Evolutionary conservation across 208 protist species (phyloP).

Genomic region (Trypanosoma vivax): DNA sequence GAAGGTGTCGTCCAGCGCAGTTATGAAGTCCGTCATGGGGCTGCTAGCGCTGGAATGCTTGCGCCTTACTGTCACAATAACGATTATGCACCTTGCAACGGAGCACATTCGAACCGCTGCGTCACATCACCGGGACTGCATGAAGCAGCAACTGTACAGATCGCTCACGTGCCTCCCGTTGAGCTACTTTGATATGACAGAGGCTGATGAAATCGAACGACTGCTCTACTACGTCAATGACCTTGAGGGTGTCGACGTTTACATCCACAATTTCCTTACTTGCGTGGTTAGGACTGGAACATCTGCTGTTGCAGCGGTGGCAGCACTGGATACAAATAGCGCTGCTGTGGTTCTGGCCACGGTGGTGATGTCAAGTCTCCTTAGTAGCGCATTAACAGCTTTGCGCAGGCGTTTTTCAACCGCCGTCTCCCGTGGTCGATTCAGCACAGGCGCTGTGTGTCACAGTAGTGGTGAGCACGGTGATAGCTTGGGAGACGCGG

Average conservation of each 20-base stretch:
- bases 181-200: conserved; percentile 51
- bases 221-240: conserved; percentile 77
- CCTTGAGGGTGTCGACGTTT: conserved; percentile 77
- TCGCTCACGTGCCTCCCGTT: conserved; percentile 55
- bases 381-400: background rate
- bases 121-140: conserved; percentile 32
- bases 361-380: conserved; percentile 1
- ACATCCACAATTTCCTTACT: conserved; percentile 51
- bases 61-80: conserved; percentile 35
- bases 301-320: conserved; percentile 22
- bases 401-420: too few relatives aligned
- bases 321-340: conserved; percentile 12
- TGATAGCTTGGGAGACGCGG: conserved; percentile 26
- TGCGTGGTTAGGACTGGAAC: conserved; percentile 19
- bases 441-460: background rate
- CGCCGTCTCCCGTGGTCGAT: too few relatives aligned
- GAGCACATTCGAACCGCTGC: conserved; percentile 42
- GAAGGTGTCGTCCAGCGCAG: background rate
- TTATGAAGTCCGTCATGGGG: conserved; percentile 16
- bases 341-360: conserved; percentile 17
- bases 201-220: conserved; percentile 58
- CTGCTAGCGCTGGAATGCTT: conserved; percentile 48
- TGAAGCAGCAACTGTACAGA: conserved; percentile 55
- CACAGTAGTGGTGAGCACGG: conserved; percentile 10
- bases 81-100: conserved; percentile 28